A percentile compares a stretch with the other conserved stretches of the same genome.
These are phyloP conservation scores for Paracorniculantispora psalliotae DNA, from an alignment of 2,329 filamentous ascomycete species.

Conservation along the genomic window DNA sequence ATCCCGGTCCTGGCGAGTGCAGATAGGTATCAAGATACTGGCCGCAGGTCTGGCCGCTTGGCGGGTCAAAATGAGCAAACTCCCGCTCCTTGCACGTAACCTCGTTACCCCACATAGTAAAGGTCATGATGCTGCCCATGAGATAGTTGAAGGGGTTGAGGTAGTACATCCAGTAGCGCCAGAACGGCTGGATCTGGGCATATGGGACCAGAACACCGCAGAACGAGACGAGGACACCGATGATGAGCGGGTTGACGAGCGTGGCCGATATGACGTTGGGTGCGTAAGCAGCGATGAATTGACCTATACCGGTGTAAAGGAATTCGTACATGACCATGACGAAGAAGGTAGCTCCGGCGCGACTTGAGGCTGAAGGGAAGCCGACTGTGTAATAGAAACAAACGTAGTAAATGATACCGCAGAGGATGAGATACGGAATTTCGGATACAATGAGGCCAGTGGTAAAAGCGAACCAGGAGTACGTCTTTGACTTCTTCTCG, in stretches of 20 bases:
- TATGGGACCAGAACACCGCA: slow-evolving; percentile 72
- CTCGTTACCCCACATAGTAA: slow-evolving; percentile 42
- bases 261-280: slow-evolving; percentile 57
- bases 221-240: slow-evolving; percentile 61
- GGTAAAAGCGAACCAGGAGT: slow-evolving; percentile 55
- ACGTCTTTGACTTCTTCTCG: slow-evolving; percentile 58
- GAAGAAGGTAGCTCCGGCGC: slow-evolving; percentile 49
- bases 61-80: slow-evolving; percentile 48
- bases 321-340: slow-evolving; percentile 57
- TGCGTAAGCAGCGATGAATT: slow-evolving; percentile 58
- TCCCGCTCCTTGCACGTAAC: slow-evolving; percentile 45
- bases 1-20: slow-evolving; percentile 35
- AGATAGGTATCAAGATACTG: slow-evolving; percentile 53
- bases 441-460: slow-evolving; percentile 47
- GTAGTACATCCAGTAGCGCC: slow-evolving; percentile 62
- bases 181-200: slow-evolving; percentile 56
- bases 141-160: slow-evolving; percentile 59
- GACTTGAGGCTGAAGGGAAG: slow-evolving; percentile 37
- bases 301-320: slow-evolving; percentile 56
- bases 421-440: slow-evolving; percentile 41
- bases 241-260: slow-evolving; percentile 51
- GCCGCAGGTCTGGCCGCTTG: slow-evolving; percentile 48
- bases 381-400: slow-evolving; percentile 58
- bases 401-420: slow-evolving; percentile 42
- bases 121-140: slow-evolving; percentile 51